Conservation (phyloP, 2,329 filamentous ascomycete genomes). For the Cladosporium colombiae region DNA sequence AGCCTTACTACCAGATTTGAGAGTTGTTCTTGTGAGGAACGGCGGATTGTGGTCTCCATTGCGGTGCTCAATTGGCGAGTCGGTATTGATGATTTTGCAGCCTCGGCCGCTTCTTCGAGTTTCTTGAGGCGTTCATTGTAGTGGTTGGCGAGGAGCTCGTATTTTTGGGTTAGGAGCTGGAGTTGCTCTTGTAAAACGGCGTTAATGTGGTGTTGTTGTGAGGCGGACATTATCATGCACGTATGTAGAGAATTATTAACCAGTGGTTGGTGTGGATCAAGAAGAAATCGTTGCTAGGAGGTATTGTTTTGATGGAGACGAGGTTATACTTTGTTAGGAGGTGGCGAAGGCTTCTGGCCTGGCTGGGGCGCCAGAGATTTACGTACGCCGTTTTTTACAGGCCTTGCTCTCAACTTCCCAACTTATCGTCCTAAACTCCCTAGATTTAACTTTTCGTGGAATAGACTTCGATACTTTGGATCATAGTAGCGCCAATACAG, state of each 20-base stretch:
- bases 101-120: neutral
- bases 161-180: neutral
- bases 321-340: neutral
- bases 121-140: neutral
- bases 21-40: neutral
- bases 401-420: neutral
- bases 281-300: too few relatives aligned
- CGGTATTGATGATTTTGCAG: neutral
- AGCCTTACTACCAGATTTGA: neutral
- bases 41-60: neutral
- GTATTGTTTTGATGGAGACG: neutral
- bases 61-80: neutral
- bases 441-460: neutral
- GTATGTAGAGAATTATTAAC: neutral
- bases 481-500: too few relatives aligned
- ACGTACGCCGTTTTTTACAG: neutral
- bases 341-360: neutral
- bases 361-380: neutral
- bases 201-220: neutral
- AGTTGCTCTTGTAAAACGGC: neutral
- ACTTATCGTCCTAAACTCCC: neutral
- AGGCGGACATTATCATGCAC: neutral
- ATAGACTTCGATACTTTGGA: neutral
- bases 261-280: neutral
- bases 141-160: neutral